Evolutionary conservation across 1,139 yeast genomes (phyloP).

Genomic region (Suhomyces coccinellae): DNA sequence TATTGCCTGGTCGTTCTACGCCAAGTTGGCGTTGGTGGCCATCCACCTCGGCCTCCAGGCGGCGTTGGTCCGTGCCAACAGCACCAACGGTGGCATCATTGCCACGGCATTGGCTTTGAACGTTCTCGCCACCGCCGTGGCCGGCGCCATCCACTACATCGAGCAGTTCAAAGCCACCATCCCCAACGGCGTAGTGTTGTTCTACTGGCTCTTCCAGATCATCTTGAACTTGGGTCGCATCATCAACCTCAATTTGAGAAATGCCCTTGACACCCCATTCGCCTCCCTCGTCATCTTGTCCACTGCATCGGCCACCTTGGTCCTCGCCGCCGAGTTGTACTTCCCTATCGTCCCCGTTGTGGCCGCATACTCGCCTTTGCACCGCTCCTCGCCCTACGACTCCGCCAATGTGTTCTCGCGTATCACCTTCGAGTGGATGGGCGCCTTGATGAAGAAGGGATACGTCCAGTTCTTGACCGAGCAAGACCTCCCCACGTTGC

Average conservation of each 20-base stretch:
- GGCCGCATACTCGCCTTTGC: conserved; percentile 39
- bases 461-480: conserved; percentile 71
- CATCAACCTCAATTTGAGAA: conserved; percentile 52
- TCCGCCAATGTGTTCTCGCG: conserved; percentile 78
- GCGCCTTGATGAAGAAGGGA: conserved; percentile 84
- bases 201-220: conserved; percentile 71
- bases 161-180: conserved; percentile 68
- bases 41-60: conserved; percentile 41
- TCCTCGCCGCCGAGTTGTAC: conserved; percentile 56
- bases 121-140: conserved; percentile 47
- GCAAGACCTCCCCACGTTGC: conserved; percentile 79
- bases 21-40: conserved; percentile 42
- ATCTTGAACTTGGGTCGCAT: conserved; percentile 41
- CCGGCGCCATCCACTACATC: conserved; percentile 60
- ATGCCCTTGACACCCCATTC: conserved; percentile 34
- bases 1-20: conserved; percentile 43
- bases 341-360: conserved; percentile 43
- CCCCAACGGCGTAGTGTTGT: conserved; percentile 67
- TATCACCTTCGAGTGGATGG: conserved; percentile 90
- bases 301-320: conserved; percentile 48
- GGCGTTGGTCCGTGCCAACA: conserved; percentile 23
- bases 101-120: conserved; percentile 43
- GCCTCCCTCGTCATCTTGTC: conserved; percentile 49
- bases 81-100: conserved; percentile 40
- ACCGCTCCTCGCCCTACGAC: conserved; percentile 63